Percentiles rank a stretch among this genome's conserved stretches.
Conservation (phyloP, 768 basidiomycete species). For the Trametes punicea region DNA sequence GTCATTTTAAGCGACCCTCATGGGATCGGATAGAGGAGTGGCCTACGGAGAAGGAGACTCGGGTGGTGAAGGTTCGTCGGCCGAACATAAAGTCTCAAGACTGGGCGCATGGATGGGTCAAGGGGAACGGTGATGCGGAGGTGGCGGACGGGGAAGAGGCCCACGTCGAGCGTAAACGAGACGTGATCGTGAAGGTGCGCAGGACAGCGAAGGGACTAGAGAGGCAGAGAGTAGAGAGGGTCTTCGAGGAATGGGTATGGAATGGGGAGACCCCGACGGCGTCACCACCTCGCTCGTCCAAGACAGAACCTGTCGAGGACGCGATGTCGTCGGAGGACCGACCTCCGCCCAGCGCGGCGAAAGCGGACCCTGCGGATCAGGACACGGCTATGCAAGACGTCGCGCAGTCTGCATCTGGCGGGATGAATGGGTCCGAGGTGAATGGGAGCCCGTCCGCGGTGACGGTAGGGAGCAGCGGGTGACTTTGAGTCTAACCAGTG, state of each 20-base stretch:
- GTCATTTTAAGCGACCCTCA: constrained; percentile 62
- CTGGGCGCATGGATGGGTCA: constrained; percentile 39
- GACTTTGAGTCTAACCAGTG: neutral
- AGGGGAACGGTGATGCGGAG: constrained; percentile 24
- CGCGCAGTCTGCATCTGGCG: neutral
- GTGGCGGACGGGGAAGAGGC: constrained; percentile 28
- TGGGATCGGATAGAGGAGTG: constrained; percentile 58
- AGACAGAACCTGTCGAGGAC: neutral
- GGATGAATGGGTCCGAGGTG: neutral
- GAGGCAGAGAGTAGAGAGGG: constrained; percentile 67
- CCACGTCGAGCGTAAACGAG: constrained; percentile 43
- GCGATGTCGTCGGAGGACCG: neutral
- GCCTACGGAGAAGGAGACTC: constrained; percentile 40
- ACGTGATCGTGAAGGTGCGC: constrained; percentile 57
- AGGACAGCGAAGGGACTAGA: constrained; percentile 56
- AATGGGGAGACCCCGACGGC: neutral
- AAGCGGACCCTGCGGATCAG: constrained; percentile 4
- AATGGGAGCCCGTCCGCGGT: neutral
- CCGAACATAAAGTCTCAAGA: constrained; percentile 36
- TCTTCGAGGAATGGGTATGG: constrained; percentile 70
- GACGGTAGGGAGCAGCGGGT: neutral
- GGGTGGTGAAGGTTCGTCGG: constrained; percentile 36
- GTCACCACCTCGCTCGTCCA: constrained; percentile 6
- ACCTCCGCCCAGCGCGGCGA: neutral
- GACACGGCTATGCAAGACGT: constrained; percentile 11